phyloP scores from a whole-genome alignment of 1,284 basidiomycete genomes.

The Rhodotorula sp. region DNA sequence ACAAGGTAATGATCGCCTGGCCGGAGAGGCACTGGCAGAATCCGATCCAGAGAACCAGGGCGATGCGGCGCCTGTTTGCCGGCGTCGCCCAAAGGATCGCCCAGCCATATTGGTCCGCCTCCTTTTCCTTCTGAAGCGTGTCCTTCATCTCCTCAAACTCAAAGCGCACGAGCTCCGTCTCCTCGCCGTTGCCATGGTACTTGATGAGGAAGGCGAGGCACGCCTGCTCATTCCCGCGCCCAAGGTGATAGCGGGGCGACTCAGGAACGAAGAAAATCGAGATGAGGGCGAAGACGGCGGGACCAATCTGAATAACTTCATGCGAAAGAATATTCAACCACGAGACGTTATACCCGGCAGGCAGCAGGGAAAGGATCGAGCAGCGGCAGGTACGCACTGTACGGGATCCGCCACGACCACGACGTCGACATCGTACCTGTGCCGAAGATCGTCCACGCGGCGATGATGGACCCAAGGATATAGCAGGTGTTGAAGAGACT shows the following conservation, averaged over 20 bases:
- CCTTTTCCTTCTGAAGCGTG: conserved; percentile 44
- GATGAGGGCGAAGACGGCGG: conserved; percentile 45
- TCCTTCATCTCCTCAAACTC: conserved; percentile 44
- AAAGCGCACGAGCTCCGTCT: conserved; percentile 41
- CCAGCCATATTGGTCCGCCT: conserved; percentile 35
- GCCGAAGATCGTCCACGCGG: conserved; percentile 39
- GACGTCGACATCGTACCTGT: conserved; percentile 18
- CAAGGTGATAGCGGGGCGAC: conserved; percentile 21
- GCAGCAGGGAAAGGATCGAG: no score
- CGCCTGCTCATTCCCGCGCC: conserved; percentile 12
- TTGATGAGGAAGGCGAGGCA: conserved; percentile 26
- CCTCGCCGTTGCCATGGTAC: conserved; percentile 35
- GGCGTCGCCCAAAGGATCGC: conserved; percentile 24
- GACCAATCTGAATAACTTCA: conserved; percentile 33
- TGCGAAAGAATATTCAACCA: neutral
- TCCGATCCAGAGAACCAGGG: conserved; percentile 25
- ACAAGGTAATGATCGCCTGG: conserved; percentile 21
- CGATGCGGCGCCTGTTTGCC: conserved; percentile 30
- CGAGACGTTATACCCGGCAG: neutral
- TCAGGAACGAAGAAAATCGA: conserved; percentile 42
- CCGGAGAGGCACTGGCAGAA: conserved; percentile 20
- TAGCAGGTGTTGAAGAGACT: conserved; percentile 23
- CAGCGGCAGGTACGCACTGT: neutral
- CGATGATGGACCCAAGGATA: conserved; percentile 9
- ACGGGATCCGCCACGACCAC: conserved; percentile 35